Conservation (phyloP, 1,284 basidiomycete species). For the Puccinia sorghi region DNA sequence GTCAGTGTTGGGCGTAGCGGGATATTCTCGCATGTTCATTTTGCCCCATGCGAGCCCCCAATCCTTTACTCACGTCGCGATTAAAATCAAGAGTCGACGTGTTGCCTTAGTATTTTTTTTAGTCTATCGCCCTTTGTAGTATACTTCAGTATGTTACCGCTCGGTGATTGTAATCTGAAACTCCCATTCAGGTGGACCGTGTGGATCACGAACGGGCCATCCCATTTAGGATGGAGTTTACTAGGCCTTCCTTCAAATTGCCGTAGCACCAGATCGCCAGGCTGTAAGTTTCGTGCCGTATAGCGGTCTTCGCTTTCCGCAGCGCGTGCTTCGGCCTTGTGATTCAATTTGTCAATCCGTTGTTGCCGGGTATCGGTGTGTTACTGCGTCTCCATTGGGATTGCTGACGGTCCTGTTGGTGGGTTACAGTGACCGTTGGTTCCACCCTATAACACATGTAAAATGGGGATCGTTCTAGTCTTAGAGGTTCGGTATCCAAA, state of each 20-base stretch:
- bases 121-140: not conserved
- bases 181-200: not conserved
- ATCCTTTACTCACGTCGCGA: too few species aligned
- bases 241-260: not conserved
- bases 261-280: not conserved
- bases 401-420: not conserved
- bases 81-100: too few species aligned
- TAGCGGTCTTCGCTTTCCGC: not conserved
- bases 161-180: not conserved
- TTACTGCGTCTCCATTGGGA: too few species aligned
- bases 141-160: not conserved
- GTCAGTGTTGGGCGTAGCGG: too few species aligned
- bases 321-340: not conserved
- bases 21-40: too few species aligned
- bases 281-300: not conserved
- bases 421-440: not conserved
- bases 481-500: not conserved
- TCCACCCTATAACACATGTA: slow-evolving; percentile 6
- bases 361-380: too few species aligned
- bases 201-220: not conserved
- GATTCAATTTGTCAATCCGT: not conserved
- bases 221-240: slow-evolving; percentile 24
- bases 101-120: not conserved
- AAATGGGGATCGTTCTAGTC: not conserved
- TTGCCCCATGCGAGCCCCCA: too few species aligned